Evolutionary conservation across 2,329 filamentous ascomycete genomes (phyloP).

Genomic region (Didymella keratinophila): DNA sequence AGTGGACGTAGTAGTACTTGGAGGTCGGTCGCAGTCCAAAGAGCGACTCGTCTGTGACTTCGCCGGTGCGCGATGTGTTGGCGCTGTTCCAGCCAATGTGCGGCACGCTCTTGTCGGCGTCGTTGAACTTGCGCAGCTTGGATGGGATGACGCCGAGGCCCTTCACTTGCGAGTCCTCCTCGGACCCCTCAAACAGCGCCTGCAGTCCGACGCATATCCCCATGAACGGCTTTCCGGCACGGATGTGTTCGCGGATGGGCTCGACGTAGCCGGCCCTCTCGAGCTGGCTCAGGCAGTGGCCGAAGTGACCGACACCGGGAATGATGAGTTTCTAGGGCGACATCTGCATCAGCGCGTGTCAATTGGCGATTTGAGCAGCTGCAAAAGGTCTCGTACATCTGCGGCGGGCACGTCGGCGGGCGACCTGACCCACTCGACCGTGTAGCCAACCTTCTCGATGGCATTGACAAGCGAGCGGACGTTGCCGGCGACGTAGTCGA

Average conservation of each 20-base stretch:
- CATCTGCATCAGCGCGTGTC: constrained; percentile 47
- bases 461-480: constrained; percentile 95
- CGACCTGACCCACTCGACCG: constrained; percentile 88
- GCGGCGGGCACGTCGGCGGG: constrained; percentile 85
- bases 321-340: constrained; percentile 82
- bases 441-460: constrained; percentile 93
- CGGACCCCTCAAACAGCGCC: constrained; percentile 85
- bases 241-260: constrained; percentile 82
- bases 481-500: constrained; percentile 95
- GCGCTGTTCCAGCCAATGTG: constrained; percentile 99
- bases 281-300: constrained; percentile 90
- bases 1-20: constrained; percentile 99
- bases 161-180: constrained; percentile 74
- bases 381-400: constrained; percentile 65
- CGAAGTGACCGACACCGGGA: constrained; percentile 96
- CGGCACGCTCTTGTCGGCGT: constrained; percentile 84
- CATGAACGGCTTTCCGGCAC: constrained; percentile 95
- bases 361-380: constrained; percentile 30
- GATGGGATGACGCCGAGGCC: constrained; percentile 80
- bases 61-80: constrained; percentile 61
- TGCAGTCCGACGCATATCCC: constrained; percentile 96
- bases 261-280: constrained; percentile 82
- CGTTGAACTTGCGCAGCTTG: constrained; percentile 77
- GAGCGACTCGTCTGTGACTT: constrained; percentile 62
- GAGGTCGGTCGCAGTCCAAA: constrained; percentile 81